These are phyloP conservation scores for Alternaria angustiovoidea DNA, from an alignment of 2,329 filamentous ascomycete species.

Conservation along the genomic window DNA sequence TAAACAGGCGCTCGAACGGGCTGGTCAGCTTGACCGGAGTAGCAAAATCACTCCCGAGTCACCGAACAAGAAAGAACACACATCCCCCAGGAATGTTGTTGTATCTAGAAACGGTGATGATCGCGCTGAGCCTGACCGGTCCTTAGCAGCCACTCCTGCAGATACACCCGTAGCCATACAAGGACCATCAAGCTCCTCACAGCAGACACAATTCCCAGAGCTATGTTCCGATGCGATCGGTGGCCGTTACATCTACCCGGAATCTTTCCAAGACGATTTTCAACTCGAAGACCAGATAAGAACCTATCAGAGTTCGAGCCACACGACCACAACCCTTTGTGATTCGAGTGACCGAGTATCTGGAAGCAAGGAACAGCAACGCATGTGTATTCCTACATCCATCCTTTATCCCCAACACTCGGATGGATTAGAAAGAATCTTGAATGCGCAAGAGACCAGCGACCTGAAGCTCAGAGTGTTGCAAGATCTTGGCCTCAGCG, in stretches of 20 bases:
- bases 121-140: too few relatives aligned
- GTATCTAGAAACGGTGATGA: not conserved
- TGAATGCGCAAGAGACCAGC: not conserved
- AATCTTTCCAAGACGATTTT: not conserved
- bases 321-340: not conserved
- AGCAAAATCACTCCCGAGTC: constrained; percentile 38
- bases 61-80: too few relatives aligned
- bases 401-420: constrained; percentile 3
- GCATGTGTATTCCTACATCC: constrained; percentile 34
- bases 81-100: rapidly evolving
- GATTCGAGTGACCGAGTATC: not conserved
- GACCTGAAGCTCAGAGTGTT: constrained; percentile 13
- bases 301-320: too few relatives aligned
- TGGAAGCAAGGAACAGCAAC: not conserved
- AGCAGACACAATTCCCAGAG: not conserved
- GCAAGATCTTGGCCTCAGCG: constrained; percentile 15
- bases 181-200: not conserved
- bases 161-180: not conserved
- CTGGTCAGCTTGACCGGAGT: constrained; percentile 35
- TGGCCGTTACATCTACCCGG: not conserved
- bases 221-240: not conserved
- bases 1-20: constrained; percentile 49
- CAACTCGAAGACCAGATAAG: not conserved
- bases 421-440: not conserved
- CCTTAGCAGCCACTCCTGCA: not conserved